phyloP scores from a whole-genome alignment of 257 asterid genomes.

The Solanum virginianum region DNA sequence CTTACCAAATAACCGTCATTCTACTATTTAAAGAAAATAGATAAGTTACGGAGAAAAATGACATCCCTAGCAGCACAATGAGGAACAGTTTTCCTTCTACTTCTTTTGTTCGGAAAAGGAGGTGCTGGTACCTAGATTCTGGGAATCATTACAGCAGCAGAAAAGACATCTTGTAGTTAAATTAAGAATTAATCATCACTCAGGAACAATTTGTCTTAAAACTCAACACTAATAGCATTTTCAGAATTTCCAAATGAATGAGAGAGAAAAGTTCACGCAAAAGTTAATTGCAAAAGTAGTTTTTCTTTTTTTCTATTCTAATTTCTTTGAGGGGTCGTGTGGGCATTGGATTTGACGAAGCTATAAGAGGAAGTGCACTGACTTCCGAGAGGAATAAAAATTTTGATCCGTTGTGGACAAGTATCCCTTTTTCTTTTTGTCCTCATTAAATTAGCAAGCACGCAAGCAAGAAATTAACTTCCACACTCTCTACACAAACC shows the following conservation, averaged over 20 bases:
- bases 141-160: not conserved
- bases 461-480: not conserved
- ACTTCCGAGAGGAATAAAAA: not conserved
- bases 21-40: not conserved
- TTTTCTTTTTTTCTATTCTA: not conserved
- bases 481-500: not conserved
- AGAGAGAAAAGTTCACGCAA: not conserved
- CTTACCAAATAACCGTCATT: not conserved
- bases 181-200: too few relatives aligned
- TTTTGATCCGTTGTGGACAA: not conserved
- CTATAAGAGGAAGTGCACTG: not conserved
- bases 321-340: not conserved
- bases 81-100: not conserved
- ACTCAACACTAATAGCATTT: not conserved
- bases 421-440: not conserved
- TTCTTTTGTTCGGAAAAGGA: not conserved
- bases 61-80: not conserved
- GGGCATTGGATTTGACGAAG: not conserved
- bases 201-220: not conserved
- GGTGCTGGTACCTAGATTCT: not conserved
- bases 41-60: not conserved
- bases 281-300: not conserved
- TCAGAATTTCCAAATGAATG: not conserved
- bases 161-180: not conserved
- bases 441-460: not conserved